A percentile compares a stretch with the other conserved stretches of the same genome.
Evolutionary conservation across 2,329 filamentous ascomycete species (phyloP).

Genomic region (Emericellopsis cladophorae): DNA sequence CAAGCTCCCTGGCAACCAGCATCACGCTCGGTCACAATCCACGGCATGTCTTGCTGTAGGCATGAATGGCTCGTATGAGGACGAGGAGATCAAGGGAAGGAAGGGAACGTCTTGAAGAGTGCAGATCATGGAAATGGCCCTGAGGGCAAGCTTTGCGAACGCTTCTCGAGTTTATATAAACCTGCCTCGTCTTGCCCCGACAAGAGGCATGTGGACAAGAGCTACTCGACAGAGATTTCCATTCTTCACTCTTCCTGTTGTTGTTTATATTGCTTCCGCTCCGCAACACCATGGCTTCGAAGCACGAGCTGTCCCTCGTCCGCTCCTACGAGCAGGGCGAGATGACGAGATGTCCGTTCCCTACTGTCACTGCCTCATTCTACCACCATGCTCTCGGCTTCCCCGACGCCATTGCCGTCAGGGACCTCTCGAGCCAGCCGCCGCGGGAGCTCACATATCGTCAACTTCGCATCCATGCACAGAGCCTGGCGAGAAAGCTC

Average conservation of each 20-base stretch:
- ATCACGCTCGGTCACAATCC: no score
- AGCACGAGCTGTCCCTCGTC: constrained; percentile 1
- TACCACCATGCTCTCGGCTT: constrained; percentile 21
- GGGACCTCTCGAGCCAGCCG: constrained; percentile 16
- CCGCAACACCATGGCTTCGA: constrained; percentile 1
- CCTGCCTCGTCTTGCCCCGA: not conserved
- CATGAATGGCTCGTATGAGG: not conserved
- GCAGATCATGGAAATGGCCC: no score
- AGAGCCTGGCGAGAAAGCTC: constrained; percentile 27
- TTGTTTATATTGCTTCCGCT: not conserved
- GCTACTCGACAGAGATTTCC: not conserved
- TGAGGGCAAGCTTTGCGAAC: not conserved
- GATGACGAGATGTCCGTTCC: constrained; percentile 15
- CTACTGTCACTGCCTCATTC: constrained; percentile 24
- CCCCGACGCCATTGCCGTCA: constrained; percentile 24
- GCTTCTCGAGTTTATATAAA: not conserved
- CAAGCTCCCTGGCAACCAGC: constrained; percentile 1
- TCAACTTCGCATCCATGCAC: constrained; percentile 27
- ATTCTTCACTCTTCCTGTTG: not conserved
- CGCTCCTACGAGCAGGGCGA: constrained; percentile 3
- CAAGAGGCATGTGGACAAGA: not conserved
- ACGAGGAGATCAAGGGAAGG: not conserved
- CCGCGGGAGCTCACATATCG: constrained; percentile 26
- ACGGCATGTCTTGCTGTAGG: not conserved
- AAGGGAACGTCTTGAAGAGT: no score